Evolutionary conservation across 768 basidiomycete species (phyloP).

Genomic region (Podaxis sp.): DNA sequence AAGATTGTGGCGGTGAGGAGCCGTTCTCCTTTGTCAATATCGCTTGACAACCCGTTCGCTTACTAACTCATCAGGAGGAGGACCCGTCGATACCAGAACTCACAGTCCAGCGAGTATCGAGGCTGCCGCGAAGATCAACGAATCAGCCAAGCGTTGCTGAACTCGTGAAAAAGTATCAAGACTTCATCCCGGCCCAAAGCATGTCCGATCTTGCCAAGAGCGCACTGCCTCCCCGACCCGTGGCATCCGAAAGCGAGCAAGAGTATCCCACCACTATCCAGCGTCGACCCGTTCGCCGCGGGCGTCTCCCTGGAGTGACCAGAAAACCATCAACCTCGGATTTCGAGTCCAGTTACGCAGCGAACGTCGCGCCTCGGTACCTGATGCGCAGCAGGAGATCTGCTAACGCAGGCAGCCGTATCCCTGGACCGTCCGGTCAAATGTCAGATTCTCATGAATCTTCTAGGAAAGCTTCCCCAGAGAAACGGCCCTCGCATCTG

Average conservation of each 20-base stretch:
- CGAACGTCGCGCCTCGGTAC: constrained; percentile 84
- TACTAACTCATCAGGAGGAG: background rate
- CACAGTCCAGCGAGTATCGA: constrained; percentile 42
- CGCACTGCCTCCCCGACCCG: constrained; percentile 57
- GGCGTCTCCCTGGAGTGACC: constrained; percentile 40
- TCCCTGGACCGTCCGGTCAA: constrained; percentile 52
- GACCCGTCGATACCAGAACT: constrained; percentile 9
- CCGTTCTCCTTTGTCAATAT: background rate
- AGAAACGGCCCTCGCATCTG: constrained; percentile 50
- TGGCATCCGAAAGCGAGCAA: constrained; percentile 82
- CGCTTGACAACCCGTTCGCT: background rate
- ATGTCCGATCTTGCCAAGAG: constrained; percentile 72
- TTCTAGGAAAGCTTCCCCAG: constrained; percentile 71
- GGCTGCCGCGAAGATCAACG: constrained; percentile 59
- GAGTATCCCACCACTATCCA: constrained; percentile 47
- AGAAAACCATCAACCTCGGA: constrained; percentile 74
- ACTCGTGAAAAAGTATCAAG: constrained; percentile 79
- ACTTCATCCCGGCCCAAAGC: constrained; percentile 70
- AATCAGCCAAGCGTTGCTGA: constrained; percentile 78
- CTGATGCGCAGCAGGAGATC: constrained; percentile 55
- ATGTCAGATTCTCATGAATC: constrained; percentile 56
- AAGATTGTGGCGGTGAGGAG: constrained; percentile 8
- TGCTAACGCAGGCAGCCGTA: constrained; percentile 42
- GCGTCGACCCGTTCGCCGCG: constrained; percentile 42
- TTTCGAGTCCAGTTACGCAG: constrained; percentile 89